Base-by-base conservation (phyloP, 2,329 filamentous ascomycete species). In the Lasiodiplodia citricola region DNA sequence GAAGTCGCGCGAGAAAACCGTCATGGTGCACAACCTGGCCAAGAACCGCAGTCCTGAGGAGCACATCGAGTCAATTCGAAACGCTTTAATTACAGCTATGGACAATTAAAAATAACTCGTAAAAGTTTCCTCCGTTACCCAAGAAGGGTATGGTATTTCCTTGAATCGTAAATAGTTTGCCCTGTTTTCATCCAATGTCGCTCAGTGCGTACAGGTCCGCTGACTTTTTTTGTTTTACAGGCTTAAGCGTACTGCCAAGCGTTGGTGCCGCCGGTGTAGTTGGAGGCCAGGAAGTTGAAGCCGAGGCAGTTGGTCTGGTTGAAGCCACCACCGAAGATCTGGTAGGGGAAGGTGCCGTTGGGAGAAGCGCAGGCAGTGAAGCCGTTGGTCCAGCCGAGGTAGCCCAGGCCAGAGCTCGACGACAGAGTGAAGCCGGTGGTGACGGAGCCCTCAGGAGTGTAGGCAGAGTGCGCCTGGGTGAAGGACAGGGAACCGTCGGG, bases 1-100 rank as follows among this genome's bases (percentile, higher is more conserved):
- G 66, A 92, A 89, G 76, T 89, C 87, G 23, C 84, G 86, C 68
- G 87, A 90, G 54, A 93, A 93, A 79, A 89, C 85, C 0, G 77
- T 91, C 55, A 73, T 68, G 44, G 71, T 79, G 4, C 65, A 70
- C 31, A 70, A 69, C 71, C 7, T 51, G 18, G 21, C 35, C 13
- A 68, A 71, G 2, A 67, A 68, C 55, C 70, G 38, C 18, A 74
- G 71, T 38, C 66, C 72, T 23, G 74, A 76, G 65, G 74, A 76
- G 23, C 71, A 76, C 25, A 65, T 78, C 2, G 70, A 73, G n/a
- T 66, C 38, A 44, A 66, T 56, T 38, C 50, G 63, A 58, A 67
- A 67, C 63, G 37, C 63, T 47, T 31, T 66, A 25, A 44, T 55
- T 44, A 52, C 23, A 66, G 31, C 63, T 28, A 56, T 56, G 31